Evolutionary conservation across 2,329 filamentous ascomycete genomes (phyloP), one percentile per base, ranked within the genome.

Genomic region (Ceratocystis ficicola): DNA sequence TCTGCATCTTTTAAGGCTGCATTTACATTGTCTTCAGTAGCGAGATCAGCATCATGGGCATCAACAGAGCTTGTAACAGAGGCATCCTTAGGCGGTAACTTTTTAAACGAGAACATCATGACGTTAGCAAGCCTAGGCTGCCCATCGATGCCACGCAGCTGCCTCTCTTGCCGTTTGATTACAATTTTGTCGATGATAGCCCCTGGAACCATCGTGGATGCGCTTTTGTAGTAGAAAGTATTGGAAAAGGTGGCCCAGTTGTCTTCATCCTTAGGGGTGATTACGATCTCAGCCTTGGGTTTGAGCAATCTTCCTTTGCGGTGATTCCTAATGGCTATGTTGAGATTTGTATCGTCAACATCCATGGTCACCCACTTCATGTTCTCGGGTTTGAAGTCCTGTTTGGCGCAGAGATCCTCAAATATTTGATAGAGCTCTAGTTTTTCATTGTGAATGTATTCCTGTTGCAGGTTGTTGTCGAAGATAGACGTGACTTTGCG

Each of bases 361-460:
- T 50, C 48, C 8, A 50, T 50, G 2, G 22, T 7, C 3, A 22
- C 1, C 48, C 17, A 50, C 48, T 25, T 50, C 48, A 50, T 50
- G 5, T 7, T 8, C 1, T 50, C 22, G 8, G 48, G 48, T 8
- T 25, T 22, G 4, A 25, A 25, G 46, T 20, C 17, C 48, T 22
- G 7, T 20, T 1, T 20, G 1, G 8, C 8, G 22, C 48, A 50
- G 8, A 25, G 48, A 10, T 6, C 1, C 3, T 25, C 12, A 22
- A 50, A 50, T 1, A 50, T 50, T 25, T 50, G 7, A 4, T 22
- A 25, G 48, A 50, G 22, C 48, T 20, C 22, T 12, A 50, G n/a
- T 3, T 8, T 50, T 1, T 2, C 6, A 20, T 12, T 10, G 12
- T 12, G 1, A 15, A 0, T 0, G 15, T 0, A 2, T 15, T 41